Base-by-base conservation (phyloP, 345 rosid genomes). In the Citrus trifoliata region DNA sequence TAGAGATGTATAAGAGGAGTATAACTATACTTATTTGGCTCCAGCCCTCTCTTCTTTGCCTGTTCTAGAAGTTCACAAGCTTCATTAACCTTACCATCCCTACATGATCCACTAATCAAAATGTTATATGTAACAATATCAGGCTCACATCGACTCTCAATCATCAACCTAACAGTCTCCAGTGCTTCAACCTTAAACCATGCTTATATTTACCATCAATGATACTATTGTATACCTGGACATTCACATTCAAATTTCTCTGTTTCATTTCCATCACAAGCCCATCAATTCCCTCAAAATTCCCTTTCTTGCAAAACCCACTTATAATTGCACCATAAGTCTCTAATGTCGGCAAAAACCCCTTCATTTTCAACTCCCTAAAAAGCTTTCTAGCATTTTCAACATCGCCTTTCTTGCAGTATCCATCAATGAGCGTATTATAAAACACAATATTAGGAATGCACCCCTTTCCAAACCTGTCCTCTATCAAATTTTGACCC, bases 401-500 rank as follows among this genome's bases (percentile, higher is more conserved):
- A 12, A 70, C 68, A 19, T 89, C 88, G 1, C 89, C 89, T 40
- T 71, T 70, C 83, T 84, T 88, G 46, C 90, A 89, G 77, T 89
- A 90, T 2, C 97, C 99, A 84, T 89, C 88, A 76, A 93, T 90
- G 63, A 95, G 84, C 0, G 86, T 86, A 51, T 95, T 95, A 73
- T 93, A 95, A 68, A 92, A 92, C 71, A 92, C 92, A 62, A 95
- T 77, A 82, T 92, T 90, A 0, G 99, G 97, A 60, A 92, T 67
- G 78, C 98, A 95, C 14, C 90, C 92, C 78, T 81, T 83, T 74
- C 99, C 98, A 93, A 92, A 93, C 68, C 85, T 77, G 55, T 87
- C 84, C 86, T 90, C 92, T 73, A 93, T 87, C 86, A 95, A 71
- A 83, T 82, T 86, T 76, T 71, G 72, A 74, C 95, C 93, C 71